Evolutionary conservation across 441 rosid genomes (phyloP).

Genomic region (Croton laevigatus): DNA sequence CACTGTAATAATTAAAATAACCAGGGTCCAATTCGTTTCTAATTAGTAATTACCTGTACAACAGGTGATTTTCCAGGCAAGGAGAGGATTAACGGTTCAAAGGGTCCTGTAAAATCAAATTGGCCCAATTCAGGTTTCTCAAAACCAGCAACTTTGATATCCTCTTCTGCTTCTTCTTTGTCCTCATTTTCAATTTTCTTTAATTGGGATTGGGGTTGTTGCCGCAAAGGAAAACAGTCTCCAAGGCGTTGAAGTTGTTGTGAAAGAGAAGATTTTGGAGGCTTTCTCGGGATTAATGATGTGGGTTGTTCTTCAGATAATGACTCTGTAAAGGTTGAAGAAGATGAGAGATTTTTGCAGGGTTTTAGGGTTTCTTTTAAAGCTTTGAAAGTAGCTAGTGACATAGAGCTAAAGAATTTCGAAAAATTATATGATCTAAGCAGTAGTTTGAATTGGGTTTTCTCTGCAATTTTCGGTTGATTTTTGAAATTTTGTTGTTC

Average conservation of each 20-base stretch:
- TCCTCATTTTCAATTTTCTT: slow-evolving; percentile 17
- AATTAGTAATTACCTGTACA: slow-evolving; percentile 47
- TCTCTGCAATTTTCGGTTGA: neutral
- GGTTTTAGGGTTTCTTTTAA: slow-evolving; percentile 57
- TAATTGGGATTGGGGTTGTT: slow-evolving; percentile 19
- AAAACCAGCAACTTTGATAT: slow-evolving; percentile 26
- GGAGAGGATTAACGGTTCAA: slow-evolving; percentile 63
- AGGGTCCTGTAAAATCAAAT: slow-evolving; percentile 66
- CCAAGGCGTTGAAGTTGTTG: slow-evolving; percentile 64
- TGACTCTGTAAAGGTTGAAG: slow-evolving; percentile 19
- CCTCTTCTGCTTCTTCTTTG: slow-evolving; percentile 34
- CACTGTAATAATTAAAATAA: neutral
- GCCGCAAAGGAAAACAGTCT: slow-evolving; percentile 26
- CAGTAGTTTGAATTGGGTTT: neutral
- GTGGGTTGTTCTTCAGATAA: slow-evolving; percentile 28
- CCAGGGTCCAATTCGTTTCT: neutral
- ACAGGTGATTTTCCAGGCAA: slow-evolving; percentile 52
- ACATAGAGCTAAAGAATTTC: neutral
- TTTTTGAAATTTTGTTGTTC: neutral
- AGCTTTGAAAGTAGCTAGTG: slow-evolving; percentile 26
- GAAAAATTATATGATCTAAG: neutral
- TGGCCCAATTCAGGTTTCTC: slow-evolving; percentile 51
- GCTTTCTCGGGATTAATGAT: slow-evolving; percentile 36
- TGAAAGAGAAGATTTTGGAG: slow-evolving; percentile 58
- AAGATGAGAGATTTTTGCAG: slow-evolving; percentile 29